Evolutionary conservation across 139 green algal genomes (phyloP).

Genomic region (Tetradesmus obliquus): DNA sequence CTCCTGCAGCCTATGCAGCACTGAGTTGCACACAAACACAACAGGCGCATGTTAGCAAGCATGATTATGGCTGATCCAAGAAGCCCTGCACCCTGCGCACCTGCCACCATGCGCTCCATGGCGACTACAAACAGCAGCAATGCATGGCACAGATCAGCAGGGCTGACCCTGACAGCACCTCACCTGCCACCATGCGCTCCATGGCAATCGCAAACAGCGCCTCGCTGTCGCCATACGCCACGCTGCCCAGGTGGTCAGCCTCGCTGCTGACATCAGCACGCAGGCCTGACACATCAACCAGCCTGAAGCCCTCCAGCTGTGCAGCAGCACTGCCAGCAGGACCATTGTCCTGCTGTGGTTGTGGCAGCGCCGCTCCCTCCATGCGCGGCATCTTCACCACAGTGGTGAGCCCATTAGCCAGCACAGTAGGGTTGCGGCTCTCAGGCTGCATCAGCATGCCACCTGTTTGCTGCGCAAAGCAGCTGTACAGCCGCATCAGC

Average conservation of each 20-base stretch:
- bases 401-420: not conserved
- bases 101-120: slow-evolving; percentile 32
- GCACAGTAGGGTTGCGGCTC: not conserved
- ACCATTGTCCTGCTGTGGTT: not conserved
- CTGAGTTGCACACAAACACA: too few relatives aligned
- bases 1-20: too few relatives aligned
- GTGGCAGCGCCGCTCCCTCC: not conserved
- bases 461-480: slow-evolving; percentile 26
- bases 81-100: not conserved
- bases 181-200: slow-evolving; percentile 34
- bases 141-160: too few relatives aligned
- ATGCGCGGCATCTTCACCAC: slow-evolving; percentile 1
- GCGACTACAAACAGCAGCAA: not conserved
- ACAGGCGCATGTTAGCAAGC: too few relatives aligned
- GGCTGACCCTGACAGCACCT: not conserved
- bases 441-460: slow-evolving; percentile 30
- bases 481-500: not conserved
- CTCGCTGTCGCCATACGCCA: slow-evolving; percentile 7
- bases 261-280: not conserved
- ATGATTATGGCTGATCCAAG: too few relatives aligned
- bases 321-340: not conserved
- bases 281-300: slow-evolving; percentile 20
- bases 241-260: not conserved
- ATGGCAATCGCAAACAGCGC: slow-evolving; percentile 31
- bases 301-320: slow-evolving; percentile 6